phyloP scores from a whole-genome alignment of 345 rosid genomes.

The Aquilaria yunnanensis region DNA sequence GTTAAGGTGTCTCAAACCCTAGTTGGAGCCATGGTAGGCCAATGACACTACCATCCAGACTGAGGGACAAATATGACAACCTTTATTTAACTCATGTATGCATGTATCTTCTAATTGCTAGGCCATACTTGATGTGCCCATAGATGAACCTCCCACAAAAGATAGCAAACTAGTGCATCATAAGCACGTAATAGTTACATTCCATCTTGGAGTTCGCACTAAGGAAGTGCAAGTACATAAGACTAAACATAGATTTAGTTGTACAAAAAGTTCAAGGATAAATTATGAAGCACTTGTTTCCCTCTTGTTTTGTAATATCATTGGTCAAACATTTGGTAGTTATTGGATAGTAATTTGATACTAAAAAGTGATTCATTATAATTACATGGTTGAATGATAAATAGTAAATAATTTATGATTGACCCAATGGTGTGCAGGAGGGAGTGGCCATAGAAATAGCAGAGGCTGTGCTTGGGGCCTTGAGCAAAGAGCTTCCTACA shows the following conservation, averaged over 20 bases:
- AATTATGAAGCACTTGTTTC: too few relatives aligned
- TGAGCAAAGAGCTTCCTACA: conserved; percentile 65
- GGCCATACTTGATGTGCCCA: conserved; percentile 86
- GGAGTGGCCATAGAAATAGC: conserved; percentile 91
- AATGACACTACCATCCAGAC: too few relatives aligned
- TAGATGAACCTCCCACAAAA: conserved; percentile 55
- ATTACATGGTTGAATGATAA: too few relatives aligned
- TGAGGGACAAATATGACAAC: background rate
- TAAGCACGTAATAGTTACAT: conserved; percentile 65
- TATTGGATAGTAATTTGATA: too few relatives aligned
- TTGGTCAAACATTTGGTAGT: too few relatives aligned
- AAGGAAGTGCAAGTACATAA: conserved; percentile 73
- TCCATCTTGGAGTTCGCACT: conserved; percentile 92
- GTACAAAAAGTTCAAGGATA: too few relatives aligned
- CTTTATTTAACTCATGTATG: background rate
- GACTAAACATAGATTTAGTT: too few relatives aligned
- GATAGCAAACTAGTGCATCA: conserved; percentile 64
- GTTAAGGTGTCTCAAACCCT: too few relatives aligned
- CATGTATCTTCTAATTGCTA: conserved; percentile 14
- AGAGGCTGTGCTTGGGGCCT: conserved; percentile 80
- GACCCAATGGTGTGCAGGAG: conserved; percentile 31
- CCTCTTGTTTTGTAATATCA: too few relatives aligned
- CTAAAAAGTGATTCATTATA: too few relatives aligned
- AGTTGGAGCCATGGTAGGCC: too few relatives aligned
- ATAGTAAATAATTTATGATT: too few relatives aligned